Conservation (phyloP, 306 rosid species). For the Vachellia pachyceras region DNA sequence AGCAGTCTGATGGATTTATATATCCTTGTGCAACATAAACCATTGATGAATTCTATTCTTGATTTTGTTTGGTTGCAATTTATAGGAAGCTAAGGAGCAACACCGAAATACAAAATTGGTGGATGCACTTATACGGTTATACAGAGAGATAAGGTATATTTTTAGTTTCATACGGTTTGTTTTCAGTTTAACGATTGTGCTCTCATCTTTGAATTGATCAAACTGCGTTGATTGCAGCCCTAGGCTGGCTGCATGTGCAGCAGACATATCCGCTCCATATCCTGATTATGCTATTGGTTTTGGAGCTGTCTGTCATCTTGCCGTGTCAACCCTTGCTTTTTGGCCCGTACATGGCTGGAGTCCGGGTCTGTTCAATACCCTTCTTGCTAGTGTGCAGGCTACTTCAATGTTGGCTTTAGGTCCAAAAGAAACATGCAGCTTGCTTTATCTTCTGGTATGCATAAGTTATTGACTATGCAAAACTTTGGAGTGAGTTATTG, state of each 20-base stretch:
- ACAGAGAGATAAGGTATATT: constrained; percentile 89
- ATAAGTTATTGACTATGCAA: constrained; percentile 33
- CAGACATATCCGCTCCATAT: constrained; percentile 76
- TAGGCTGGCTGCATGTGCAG: constrained; percentile 87
- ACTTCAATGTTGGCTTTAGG: constrained; percentile 83
- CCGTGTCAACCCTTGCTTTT: constrained; percentile 86
- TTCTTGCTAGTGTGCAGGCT: constrained; percentile 76
- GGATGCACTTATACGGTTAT: constrained; percentile 87
- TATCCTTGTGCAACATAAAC: neutral
- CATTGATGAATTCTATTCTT: constrained; percentile 12
- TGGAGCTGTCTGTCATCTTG: constrained; percentile 94
- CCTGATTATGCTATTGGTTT: constrained; percentile 90
- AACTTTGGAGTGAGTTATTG: neutral
- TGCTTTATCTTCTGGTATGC: constrained; percentile 89
- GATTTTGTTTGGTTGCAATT: constrained; percentile 44
- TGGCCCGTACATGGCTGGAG: constrained; percentile 98
- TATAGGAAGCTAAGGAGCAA: constrained; percentile 91
- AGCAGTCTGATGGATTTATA: constrained; percentile 10
- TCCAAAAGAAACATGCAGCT: constrained; percentile 97
- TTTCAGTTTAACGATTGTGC: constrained; percentile 23
- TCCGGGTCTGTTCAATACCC: constrained; percentile 91
- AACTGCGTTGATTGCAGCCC: constrained; percentile 70
- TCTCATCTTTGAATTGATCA: constrained; percentile 42
- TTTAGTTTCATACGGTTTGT: constrained; percentile 31
- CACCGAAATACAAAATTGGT: constrained; percentile 89